Evolutionary conservation across 768 basidiomycete species (phyloP).

Genomic region (Rhizopogon rudus): DNA sequence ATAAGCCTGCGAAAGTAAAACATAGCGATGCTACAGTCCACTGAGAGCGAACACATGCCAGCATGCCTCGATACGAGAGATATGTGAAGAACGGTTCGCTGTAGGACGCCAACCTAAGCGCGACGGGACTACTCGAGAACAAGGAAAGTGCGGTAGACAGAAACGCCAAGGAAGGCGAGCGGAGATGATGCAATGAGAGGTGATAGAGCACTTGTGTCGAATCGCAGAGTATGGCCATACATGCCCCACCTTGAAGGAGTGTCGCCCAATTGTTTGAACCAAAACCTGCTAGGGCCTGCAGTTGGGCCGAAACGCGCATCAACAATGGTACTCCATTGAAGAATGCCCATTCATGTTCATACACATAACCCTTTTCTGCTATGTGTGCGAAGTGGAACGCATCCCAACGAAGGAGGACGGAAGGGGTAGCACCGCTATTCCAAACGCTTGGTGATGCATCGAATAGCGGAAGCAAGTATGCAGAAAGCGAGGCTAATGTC

Average conservation of each 20-base stretch:
- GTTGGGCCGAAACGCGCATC: constrained; percentile 35
- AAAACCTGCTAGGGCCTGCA: constrained; percentile 7
- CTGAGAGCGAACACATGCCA: constrained; percentile 26
- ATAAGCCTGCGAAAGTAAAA: constrained; percentile 59
- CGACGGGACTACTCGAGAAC: constrained; percentile 75
- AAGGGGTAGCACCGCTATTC: neutral
- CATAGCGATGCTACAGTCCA: constrained; percentile 54
- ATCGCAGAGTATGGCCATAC: constrained; percentile 36
- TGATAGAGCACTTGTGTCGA: constrained; percentile 45
- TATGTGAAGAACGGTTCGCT: constrained; percentile 85
- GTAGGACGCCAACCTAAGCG: constrained; percentile 67
- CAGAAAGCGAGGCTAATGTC: constrained; percentile 13
- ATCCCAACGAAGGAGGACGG: constrained; percentile 76
- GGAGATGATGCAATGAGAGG: constrained; percentile 55
- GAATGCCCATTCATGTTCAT: constrained; percentile 89
- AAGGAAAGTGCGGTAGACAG: constrained; percentile 65
- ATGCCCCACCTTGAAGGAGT: constrained; percentile 31
- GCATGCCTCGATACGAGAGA: constrained; percentile 57
- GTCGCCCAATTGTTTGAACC: constrained; percentile 9
- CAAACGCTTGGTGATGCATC: constrained; percentile 25
- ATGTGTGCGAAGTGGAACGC: constrained; percentile 73
- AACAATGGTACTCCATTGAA: constrained; percentile 63
- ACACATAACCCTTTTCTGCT: constrained; percentile 49
- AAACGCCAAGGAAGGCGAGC: constrained; percentile 52
- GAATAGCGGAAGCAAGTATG: constrained; percentile 17